Evolutionary conservation across 371 early-diverging fungal genomes (phyloP).

Genomic region (Rhizomucor pusillus): DNA sequence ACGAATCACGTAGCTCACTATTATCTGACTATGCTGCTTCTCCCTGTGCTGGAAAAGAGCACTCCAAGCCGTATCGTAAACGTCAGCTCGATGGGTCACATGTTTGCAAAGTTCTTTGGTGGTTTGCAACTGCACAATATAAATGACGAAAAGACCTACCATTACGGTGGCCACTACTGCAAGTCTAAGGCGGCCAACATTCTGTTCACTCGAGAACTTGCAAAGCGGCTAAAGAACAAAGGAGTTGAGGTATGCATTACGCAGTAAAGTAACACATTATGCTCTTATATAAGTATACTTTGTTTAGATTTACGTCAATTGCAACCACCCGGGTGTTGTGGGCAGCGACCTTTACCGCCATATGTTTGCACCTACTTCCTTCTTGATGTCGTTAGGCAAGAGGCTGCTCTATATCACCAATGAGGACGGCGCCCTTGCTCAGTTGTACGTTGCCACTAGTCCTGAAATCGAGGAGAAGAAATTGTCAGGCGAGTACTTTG

Average conservation of each 20-base stretch:
- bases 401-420: slow-evolving; percentile 21
- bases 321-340: slow-evolving; percentile 70
- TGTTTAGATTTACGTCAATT: slow-evolving; percentile 54
- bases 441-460: slow-evolving; percentile 63
- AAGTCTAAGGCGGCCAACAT: slow-evolving; percentile 28
- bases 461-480: slow-evolving; percentile 57
- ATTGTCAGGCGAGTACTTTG: slow-evolving; percentile 54
- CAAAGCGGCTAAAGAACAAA: slow-evolving; percentile 30
- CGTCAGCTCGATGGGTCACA: slow-evolving; percentile 48
- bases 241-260: slow-evolving; percentile 18
- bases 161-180: slow-evolving; percentile 13
- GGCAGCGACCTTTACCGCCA: slow-evolving; percentile 51
- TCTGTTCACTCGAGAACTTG: slow-evolving; percentile 42
- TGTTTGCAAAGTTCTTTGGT: slow-evolving; percentile 27
- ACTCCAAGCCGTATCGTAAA: slow-evolving; percentile 57
- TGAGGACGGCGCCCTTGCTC: slow-evolving; percentile 59
- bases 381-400: background rate
- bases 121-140: slow-evolving; percentile 28
- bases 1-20: slow-evolving; percentile 80
- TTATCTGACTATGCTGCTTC: slow-evolving; percentile 63
- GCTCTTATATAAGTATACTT: background rate
- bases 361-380: background rate
- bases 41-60: slow-evolving; percentile 56
- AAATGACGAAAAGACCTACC: slow-evolving; percentile 42
- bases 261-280: slow-evolving; percentile 4